These are phyloP conservation scores for Solanum dulcamara DNA, from an alignment of 257 asterid species.

Conservation along the genomic window DNA sequence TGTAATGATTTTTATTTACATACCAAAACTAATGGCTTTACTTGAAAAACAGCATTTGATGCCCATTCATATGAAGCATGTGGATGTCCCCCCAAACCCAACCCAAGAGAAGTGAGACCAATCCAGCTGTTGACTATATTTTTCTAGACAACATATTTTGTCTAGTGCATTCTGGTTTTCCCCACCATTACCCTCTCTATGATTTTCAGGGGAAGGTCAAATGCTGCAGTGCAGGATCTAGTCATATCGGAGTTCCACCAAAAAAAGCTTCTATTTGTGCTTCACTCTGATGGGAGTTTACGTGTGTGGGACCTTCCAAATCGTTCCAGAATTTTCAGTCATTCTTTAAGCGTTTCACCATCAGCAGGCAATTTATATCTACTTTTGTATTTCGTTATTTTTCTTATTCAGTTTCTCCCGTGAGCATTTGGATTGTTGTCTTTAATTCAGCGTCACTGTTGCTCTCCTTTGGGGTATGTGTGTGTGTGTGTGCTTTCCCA, in stretches of 20 bases:
- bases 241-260: constrained; percentile 45
- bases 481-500: background rate
- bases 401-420: background rate
- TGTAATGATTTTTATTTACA: background rate
- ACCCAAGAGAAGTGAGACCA: background rate
- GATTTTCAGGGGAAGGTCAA: constrained; percentile 43
- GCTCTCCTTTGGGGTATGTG: background rate
- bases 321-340: constrained; percentile 48
- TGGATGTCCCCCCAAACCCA: background rate
- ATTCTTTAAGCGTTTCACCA: constrained; percentile 32
- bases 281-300: constrained; percentile 82
- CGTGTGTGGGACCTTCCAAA: constrained; percentile 71
- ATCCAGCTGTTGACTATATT: background rate
- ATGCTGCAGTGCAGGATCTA: constrained; percentile 71
- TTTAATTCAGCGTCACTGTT: background rate
- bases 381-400: constrained; percentile 1
- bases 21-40: background rate
- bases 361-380: constrained; percentile 36
- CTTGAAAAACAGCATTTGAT: background rate
- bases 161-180: background rate
- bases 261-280: constrained; percentile 58
- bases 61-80: background rate
- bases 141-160: background rate
- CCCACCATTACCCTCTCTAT: background rate
- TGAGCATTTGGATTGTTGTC: background rate